phyloP scores from a whole-genome alignment of 2,329 filamentous ascomycete species.

The Colletotrichum shisoi region DNA sequence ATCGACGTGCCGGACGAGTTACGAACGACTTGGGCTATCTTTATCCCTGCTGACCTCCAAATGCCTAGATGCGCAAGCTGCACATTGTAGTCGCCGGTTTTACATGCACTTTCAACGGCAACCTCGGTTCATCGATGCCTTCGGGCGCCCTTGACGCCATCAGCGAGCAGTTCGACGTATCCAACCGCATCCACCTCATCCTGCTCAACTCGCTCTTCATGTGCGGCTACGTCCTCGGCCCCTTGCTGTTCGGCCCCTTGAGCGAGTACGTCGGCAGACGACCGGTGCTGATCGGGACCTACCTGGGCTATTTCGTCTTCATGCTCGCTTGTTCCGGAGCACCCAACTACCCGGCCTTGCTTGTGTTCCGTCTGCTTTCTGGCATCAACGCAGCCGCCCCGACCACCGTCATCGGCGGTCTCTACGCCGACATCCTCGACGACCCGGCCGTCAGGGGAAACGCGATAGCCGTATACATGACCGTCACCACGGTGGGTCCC shows the following conservation, averaged over 20 bases:
- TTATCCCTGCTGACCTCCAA: neutral
- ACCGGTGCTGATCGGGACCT: conserved; percentile 48
- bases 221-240: conserved; percentile 49
- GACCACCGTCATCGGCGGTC: conserved; percentile 47
- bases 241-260: conserved; percentile 48
- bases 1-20: neutral
- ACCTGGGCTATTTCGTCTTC: conserved; percentile 48
- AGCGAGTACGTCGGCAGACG: conserved; percentile 49
- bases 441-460: conserved; percentile 46
- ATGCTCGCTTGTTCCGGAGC: conserved; percentile 51
- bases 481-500: conserved; percentile 47
- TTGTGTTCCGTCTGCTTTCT: conserved; percentile 52
- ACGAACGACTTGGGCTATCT: too few species aligned
- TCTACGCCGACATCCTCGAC: conserved; percentile 49
- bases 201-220: conserved; percentile 51
- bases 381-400: conserved; percentile 49
- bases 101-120: conserved; percentile 50
- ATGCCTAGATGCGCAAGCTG: conserved; percentile 44
- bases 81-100: conserved; percentile 50
- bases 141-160: conserved; percentile 50
- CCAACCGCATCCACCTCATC: conserved; percentile 43
- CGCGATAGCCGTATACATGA: conserved; percentile 50
- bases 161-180: conserved; percentile 44
- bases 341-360: conserved; percentile 53
- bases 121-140: conserved; percentile 50